Base-by-base conservation (phyloP, 2,329 filamentous ascomycete species). In the Cercospora sesami region DNA sequence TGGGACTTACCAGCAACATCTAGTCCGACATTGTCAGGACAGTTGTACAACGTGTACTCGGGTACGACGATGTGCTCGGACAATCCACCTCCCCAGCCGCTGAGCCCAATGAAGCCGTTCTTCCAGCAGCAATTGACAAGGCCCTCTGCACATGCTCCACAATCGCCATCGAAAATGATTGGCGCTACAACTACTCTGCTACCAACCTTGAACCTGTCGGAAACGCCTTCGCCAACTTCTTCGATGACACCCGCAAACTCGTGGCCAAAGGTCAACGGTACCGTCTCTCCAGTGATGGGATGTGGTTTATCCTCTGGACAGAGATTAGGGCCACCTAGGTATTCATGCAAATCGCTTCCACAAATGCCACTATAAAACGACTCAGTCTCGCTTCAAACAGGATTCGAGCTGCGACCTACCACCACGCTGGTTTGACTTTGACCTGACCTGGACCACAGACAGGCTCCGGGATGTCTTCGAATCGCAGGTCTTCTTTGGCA, bases 91-190 rank as follows among this genome's bases (percentile, higher is more conserved):
- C 84, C 84, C 82, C 83, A 86, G 36, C 82, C 84, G 53, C 81
- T 84, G 18, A 86, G 72, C 1, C 84, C 84, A 6, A 86, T 78
- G 73, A 86, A 86, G 1, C 84, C 84, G 67, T 84, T 85, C 58
- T 80, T 82, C 74, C 84, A 83, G 71, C 85, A 86, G 76, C 84
- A 86, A 66, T 86, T 86, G 64, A 85, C 81, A 21, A 83, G 74
- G 0, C 83, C 83, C n/a, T 83, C 81, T 66, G 81, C 78, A 72
- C 85, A 87, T 6, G 84, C 81, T 10, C 80, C 80, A 72, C 85
- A 86, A 12, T 81, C 82, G 7, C 81, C 82, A 64, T 86, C 84
- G 74, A 86, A 86, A 58, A 86, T 85, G 74, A 85, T 86, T 8
- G 85, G 85, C 21, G 74, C 72, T 12, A 76, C 73, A 4, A 74